Conservation (phyloP, 768 basidiomycete genomes). For the Phylloporus scabripes region DNA sequence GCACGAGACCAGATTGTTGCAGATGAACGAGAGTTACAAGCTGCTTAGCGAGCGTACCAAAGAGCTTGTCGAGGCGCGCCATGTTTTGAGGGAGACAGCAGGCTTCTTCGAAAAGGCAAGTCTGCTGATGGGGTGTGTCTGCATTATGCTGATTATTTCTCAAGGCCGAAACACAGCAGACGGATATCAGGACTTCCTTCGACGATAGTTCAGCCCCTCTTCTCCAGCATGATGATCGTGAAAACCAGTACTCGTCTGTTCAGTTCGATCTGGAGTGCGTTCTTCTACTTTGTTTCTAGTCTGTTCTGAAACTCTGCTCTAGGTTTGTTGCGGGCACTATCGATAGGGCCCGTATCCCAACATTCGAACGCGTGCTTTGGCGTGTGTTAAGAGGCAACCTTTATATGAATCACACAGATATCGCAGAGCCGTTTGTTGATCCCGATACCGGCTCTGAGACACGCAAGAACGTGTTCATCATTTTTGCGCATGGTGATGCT, state of each 20-base stretch:
- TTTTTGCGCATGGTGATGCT: slow-evolving; percentile 94
- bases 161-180: slow-evolving; percentile 73
- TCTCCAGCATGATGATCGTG: slow-evolving; percentile 86
- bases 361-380: slow-evolving; percentile 97
- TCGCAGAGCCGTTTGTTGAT: slow-evolving; percentile 87
- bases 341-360: slow-evolving; percentile 84
- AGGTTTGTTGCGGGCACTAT: slow-evolving; percentile 97
- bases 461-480: slow-evolving; percentile 98
- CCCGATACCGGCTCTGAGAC: slow-evolving; percentile 77
- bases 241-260: slow-evolving; percentile 51
- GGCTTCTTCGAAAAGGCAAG: slow-evolving; percentile 88
- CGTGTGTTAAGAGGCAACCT: slow-evolving; percentile 95
- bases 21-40: slow-evolving; percentile 95
- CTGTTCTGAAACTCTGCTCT: neutral
- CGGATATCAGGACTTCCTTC: slow-evolving; percentile 80
- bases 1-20: slow-evolving; percentile 75
- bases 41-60: slow-evolving; percentile 76
- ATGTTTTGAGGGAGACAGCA: slow-evolving; percentile 92
- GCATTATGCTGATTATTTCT: slow-evolving; percentile 6
- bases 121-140: slow-evolving; percentile 1
- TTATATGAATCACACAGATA: slow-evolving; percentile 98
- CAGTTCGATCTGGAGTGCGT: slow-evolving; percentile 88
- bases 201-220: slow-evolving; percentile 90
- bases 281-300: neutral
- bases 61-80: slow-evolving; percentile 88